Evolutionary conservation across 1,284 basidiomycete species (phyloP).

Genomic region (Marasmius oreades): DNA sequence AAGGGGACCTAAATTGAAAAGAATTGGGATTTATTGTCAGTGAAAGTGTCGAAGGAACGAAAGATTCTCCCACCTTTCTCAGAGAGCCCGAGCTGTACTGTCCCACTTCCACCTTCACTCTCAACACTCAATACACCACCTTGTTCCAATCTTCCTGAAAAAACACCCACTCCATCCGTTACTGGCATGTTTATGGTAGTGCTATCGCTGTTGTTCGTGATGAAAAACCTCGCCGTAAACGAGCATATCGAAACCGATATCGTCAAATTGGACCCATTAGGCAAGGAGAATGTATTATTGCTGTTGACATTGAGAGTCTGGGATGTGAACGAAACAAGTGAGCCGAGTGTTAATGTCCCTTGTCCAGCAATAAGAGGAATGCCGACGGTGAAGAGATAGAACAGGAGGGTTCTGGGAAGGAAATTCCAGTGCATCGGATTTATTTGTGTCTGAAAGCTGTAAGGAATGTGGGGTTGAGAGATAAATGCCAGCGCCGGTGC

Average conservation of each 20-base stretch:
- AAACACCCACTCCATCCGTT: slow-evolving; percentile 53
- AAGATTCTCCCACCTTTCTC: slow-evolving; percentile 39
- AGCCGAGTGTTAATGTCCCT: slow-evolving; percentile 33
- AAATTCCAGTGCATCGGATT: background rate
- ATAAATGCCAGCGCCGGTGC: too few relatives aligned
- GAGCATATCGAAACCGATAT: slow-evolving; percentile 61
- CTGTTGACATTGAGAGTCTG: slow-evolving; percentile 23
- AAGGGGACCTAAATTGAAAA: slow-evolving; percentile 14
- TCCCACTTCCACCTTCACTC: slow-evolving; percentile 27
- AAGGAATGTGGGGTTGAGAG: too few relatives aligned
- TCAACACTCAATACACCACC: slow-evolving; percentile 51
- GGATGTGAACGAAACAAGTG: slow-evolving; percentile 27
- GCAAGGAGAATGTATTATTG: slow-evolving; percentile 34
- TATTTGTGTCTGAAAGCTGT: too few relatives aligned
- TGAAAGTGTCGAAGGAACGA: background rate
- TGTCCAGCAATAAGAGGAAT: slow-evolving; percentile 32
- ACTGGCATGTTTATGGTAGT: slow-evolving; percentile 48
- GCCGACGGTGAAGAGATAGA: slow-evolving; percentile 15
- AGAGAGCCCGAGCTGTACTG: slow-evolving; percentile 58
- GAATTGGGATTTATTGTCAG: slow-evolving; percentile 1
- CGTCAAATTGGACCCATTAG: slow-evolving; percentile 38
- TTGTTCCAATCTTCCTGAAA: slow-evolving; percentile 42
- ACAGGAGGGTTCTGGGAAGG: slow-evolving; percentile 14
- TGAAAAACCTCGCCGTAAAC: slow-evolving; percentile 45
- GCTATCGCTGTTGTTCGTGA: slow-evolving; percentile 45